Evolutionary conservation across 2,329 filamentous ascomycete genomes (phyloP), one percentile per base, ranked within the genome.

Genomic region (Fusarium domesticum): DNA sequence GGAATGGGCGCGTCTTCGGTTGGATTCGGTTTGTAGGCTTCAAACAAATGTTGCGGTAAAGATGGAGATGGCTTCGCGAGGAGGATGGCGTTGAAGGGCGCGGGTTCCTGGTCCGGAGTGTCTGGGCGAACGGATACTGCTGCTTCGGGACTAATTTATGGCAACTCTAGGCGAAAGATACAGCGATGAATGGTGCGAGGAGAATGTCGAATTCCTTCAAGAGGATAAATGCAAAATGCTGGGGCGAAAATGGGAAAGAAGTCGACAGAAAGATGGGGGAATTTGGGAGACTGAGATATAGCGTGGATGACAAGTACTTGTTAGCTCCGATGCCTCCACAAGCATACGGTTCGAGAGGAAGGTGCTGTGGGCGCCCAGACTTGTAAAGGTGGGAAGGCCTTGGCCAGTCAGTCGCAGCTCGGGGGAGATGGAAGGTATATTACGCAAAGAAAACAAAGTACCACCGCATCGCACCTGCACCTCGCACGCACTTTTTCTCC

Each of bases 401-500:
- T n/a, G n/a, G n/a, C n/a, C n/a, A n/a, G n/a, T n/a, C n/a, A n/a
- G n/a, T n/a, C n/a, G n/a, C n/a, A n/a, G n/a, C n/a, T n/a, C n/a
- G n/a, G n/a, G n/a, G n/a, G n/a, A n/a, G n/a, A n/a, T n/a, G n/a
- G n/a, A n/a, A n/a, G n/a, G n/a, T n/a, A n/a, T n/a, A n/a, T n/a
- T n/a, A n/a, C n/a, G n/a, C n/a, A n/a, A n/a, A n/a, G n/a, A n/a
- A n/a, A n/a, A n/a, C n/a, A n/a, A n/a, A n/a, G n/a, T n/a, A n/a
- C n/a, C n/a, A n/a, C n/a, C n/a, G 20, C 20, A 28, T 12, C 23
- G 31, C 16, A 16, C 31, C 31, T 33, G 23, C 23, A 28, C 23
- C 23, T 28, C 14, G 23, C 23, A 40, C 42, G 45, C 52, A 45
- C 45, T 39, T 52, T 45, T 55, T 56, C 52, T 40, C 45, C 47